Evolutionary conservation across 495 filamentous ascomycete genomes (phyloP).

Genomic region (Penicillium atrosanguineum): DNA sequence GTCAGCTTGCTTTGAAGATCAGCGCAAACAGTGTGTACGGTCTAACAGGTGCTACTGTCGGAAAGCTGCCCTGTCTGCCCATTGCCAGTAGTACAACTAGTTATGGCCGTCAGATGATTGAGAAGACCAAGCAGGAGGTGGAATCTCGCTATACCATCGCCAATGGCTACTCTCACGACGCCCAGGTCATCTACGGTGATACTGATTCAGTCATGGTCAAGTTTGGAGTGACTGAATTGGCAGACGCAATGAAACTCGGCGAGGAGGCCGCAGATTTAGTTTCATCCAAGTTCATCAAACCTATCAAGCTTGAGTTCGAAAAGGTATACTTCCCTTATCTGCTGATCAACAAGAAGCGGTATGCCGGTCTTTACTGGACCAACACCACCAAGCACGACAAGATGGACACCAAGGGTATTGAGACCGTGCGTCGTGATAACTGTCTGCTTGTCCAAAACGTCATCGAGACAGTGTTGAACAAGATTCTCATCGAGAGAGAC

Average conservation of each 20-base stretch:
- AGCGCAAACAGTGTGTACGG: constrained; percentile 99
- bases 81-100: constrained; percentile 96
- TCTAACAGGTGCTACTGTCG: constrained; percentile 91
- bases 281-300: constrained; percentile 86
- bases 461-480: constrained; percentile 93
- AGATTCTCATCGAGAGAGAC: constrained; percentile 92
- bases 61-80: constrained; percentile 90
- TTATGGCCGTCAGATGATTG: constrained; percentile 98
- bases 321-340: constrained; percentile 99
- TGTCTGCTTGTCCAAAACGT: constrained; percentile 93
- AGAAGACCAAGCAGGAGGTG: constrained; percentile 91
- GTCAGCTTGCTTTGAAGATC: constrained; percentile 93
- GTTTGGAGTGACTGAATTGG: constrained; percentile 82
- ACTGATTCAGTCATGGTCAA: constrained; percentile 99
- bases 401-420: constrained; percentile 99
- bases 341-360: constrained; percentile 99
- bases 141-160: constrained; percentile 84
- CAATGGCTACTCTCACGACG: constrained; percentile 92
- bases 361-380: constrained; percentile 96
- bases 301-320: constrained; percentile 99
- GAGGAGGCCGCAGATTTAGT: constrained; percentile 85
- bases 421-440: constrained; percentile 96
- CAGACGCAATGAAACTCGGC: constrained; percentile 89
- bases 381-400: constrained; percentile 94
- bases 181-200: constrained; percentile 96